Evolutionary conservation across 2,329 filamentous ascomycete species (phyloP).

Genomic region (Fusarium compactum): DNA sequence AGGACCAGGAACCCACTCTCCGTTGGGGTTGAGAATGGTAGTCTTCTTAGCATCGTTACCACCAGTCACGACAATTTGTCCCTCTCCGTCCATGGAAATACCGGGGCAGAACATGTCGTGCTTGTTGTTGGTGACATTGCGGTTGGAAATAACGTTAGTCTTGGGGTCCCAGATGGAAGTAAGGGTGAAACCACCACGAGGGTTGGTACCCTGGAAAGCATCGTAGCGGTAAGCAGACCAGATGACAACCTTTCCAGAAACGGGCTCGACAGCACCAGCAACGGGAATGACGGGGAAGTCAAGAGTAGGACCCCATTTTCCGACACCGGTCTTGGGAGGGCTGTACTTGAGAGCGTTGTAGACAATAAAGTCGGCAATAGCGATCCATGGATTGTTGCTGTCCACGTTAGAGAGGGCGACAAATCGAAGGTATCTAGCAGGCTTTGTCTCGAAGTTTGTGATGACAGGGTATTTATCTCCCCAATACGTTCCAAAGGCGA

Average conservation of each 20-base stretch:
- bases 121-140: constrained; percentile 54
- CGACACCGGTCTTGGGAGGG: constrained; percentile 23
- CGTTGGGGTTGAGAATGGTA: constrained; percentile 57
- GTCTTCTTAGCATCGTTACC: constrained; percentile 63
- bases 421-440: constrained; percentile 39
- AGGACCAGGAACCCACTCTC: constrained; percentile 30
- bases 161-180: constrained; percentile 36
- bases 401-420: constrained; percentile 26
- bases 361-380: constrained; percentile 35
- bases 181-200: constrained; percentile 36
- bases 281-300: constrained; percentile 40
- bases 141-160: constrained; percentile 32
- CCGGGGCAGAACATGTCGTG: constrained; percentile 71
- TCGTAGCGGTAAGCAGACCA: constrained; percentile 41
- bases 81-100: constrained; percentile 62
- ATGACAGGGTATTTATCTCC: constrained; percentile 33
- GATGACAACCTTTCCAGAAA: constrained; percentile 31
- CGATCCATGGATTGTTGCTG: constrained; percentile 27
- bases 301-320: constrained; percentile 37
- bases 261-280: constrained; percentile 37
- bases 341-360: constrained; percentile 36
- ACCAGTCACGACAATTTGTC: constrained; percentile 66
- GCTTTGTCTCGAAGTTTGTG: constrained; percentile 39
- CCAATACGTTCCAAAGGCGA: constrained; percentile 38
- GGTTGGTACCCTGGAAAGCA: constrained; percentile 28